Base-by-base conservation (phyloP, 768 basidiomycete genomes). In the Leucocoprinus leucothites region DNA sequence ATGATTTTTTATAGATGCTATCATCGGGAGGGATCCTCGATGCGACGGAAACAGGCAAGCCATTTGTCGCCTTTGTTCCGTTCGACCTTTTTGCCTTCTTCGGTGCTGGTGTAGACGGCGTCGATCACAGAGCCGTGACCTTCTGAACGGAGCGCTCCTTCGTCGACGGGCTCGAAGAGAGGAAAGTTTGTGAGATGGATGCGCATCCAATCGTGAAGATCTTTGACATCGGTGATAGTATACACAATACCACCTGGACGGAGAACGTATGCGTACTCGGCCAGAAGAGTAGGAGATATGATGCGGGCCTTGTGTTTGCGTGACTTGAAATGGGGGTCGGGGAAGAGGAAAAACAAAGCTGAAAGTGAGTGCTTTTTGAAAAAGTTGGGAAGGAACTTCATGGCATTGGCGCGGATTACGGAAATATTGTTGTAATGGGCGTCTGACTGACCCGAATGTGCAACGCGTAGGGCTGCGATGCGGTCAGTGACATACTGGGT, bases 271-370 rank as follows among this genome's bases (percentile, higher is more conserved):
- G 97, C 96, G 62, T 99, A 99, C 67, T 99, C 97, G 22, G 97
- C 94, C 18, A 98, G 81, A 26, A 99, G 80, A n/a, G 96, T 95
- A 5, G 94, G 91, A 50, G 95, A 97, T 66, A 98, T 95, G 67
- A 98, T 98, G 65, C 97, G 87, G 1, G 96, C 96, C 74, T 99
- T 99, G 78, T 98, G 96, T 70, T 99, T 99, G 63, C 95, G 86
- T 8, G 83, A 80, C 70, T 99, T 98, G 82, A 99, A 99, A 69
- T 98, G 97, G 0, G 97, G 97, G 71, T 99, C 97, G 40, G 97
- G 97, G 72, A 98, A 99, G 56, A 98, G 82, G 77, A 99, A 98
- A 74, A 99, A 99, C 48, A 99, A 78, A 46, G 96, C 86, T 18
- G 89, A 87, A 35, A 99, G 78, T 59, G 96, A 96, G 55, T 86